Evolutionary conservation across 306 rosid species (phyloP), one percentile per base, ranked within the genome.

Genomic region (Pyrus communis): DNA sequence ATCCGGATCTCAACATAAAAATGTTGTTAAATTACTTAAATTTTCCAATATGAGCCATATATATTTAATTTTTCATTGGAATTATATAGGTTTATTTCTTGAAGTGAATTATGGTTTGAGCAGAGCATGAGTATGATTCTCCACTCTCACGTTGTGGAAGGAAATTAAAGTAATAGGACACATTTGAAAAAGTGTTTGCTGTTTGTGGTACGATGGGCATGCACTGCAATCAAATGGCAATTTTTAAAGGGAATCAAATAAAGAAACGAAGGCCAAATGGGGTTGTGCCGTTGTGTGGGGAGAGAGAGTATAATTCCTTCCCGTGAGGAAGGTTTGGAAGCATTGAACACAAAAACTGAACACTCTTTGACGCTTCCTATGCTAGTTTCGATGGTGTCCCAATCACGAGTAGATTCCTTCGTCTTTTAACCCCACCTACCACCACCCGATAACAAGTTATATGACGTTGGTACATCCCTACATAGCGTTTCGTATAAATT

Each of bases 321-420:
- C 67, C 67, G 67, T 62, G 67, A 62, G 33, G 65, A 83, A 75
- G 76, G 17, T 74, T 89, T 89, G 91, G 88, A 86, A 78, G 83
- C 84, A 89, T 86, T 76, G 75, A 88, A 81, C 80, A 76, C 78
- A 60, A 63, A 73, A 81, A 68, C 83, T 74, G 82, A 78, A 59
- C 45, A 55, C 75, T 31, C 70, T 88, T 82, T 82, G 83, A 80
- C 86, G 81, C 72, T 81, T 77, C 79, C 86, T 73, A 62, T 75
- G 77, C 67, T 62, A 22, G 52, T 52, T 66, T 73, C 78, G 74
- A 78, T 64, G 76, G 77, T 70, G 79, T 78, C 77, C 75, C 74
- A 25, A 79, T 76, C 74, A 73, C 84, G 70, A 84, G 84, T 33
- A 86, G 86, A 86, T 85, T 84, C 90, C 82, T 75, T 70, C 69